These are phyloP conservation scores for Elsinoe ampelina DNA, from an alignment of 2,329 filamentous ascomycete species.

Conservation along the genomic window DNA sequence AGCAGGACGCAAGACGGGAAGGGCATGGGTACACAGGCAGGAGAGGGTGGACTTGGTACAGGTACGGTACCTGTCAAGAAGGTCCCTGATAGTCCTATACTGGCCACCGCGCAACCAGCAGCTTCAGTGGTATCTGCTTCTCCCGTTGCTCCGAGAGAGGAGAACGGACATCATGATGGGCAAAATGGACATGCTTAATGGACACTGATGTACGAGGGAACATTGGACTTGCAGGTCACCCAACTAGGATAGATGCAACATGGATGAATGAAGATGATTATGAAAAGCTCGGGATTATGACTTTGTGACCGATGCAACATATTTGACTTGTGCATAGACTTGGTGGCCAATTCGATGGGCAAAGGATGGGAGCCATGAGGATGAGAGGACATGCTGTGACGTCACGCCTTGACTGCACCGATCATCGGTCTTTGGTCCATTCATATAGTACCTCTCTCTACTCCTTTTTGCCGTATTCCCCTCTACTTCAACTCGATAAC, in stretches of 20 bases:
- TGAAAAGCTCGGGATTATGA: too few species aligned
- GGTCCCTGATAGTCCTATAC: constrained; percentile 14
- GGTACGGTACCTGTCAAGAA: constrained; percentile 26
- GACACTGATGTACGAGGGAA: not conserved
- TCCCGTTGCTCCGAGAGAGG: not conserved
- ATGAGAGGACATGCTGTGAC: not conserved
- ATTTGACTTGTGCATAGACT: too few species aligned
- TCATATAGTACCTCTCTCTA: too few species aligned
- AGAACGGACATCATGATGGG: not conserved
- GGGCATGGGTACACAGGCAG: constrained; percentile 17
- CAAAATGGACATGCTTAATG: not conserved
- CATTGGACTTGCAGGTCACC: not conserved
- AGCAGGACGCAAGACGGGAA: constrained; percentile 16
- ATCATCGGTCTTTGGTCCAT: too few species aligned
- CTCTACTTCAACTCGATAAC: too few species aligned
- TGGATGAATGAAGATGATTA: not conserved
- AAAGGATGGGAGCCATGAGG: not conserved
- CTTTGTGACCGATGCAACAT: too few species aligned
- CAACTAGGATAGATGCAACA: not conserved
- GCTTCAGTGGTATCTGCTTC: not conserved
- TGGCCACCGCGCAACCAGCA: not conserved
- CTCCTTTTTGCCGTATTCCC: too few species aligned
- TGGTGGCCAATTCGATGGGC: not conserved
- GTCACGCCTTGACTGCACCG: not conserved
- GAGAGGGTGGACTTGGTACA: constrained; percentile 18